Base-by-base conservation (phyloP, 1,284 basidiomycete species). In the Fomitopsis palustris region DNA sequence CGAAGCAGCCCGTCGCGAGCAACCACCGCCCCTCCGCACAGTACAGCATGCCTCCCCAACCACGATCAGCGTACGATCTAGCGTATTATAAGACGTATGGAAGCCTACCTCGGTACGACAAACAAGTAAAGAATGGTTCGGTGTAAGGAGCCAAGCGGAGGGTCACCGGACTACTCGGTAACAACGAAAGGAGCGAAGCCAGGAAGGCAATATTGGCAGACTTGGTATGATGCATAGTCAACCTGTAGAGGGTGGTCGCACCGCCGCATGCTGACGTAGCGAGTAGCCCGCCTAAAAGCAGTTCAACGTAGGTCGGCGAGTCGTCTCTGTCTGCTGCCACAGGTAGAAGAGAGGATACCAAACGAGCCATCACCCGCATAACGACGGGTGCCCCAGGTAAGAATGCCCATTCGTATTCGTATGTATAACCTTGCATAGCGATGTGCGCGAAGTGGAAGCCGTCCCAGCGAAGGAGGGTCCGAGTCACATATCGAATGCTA, bases 371-470 rank as follows among this genome's bases (percentile, higher is more conserved):
- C 29, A 66, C 3, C 4, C 81, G 78, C 72, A 94, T 81, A 42
- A 90, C 56, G 5, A 76, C 66, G 4, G 90, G 82, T 52, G 83
- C 74, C 1, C 86, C 93, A 1, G 92, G 91, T 63, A 95, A 84
- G 70, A 95, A 98, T 0, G 96, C 96, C 78, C 92, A 90, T 66
- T 92, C 81, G 68, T 97, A 83, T 72, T 98, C 96, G 71, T 85
- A 87, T 4, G 74, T 70, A 71, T 96, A 92, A 10, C 83, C 83
- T 17, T 84, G 74, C 14, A 78, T 64, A 0, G 92, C 90, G 52
- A 93, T 82, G 61, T 82, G 78, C 1, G 76, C 67, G 71, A 95
- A 98, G 74, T 98, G 89, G 60, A 98, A 81, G 1, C 82, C 81
- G 69, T 98, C 96, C 96, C 96, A 98, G 62, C 95, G 85, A n/a